Base-by-base conservation (phyloP, 2,329 filamentous ascomycete genomes). In the Trichoderma koningiopsis region DNA sequence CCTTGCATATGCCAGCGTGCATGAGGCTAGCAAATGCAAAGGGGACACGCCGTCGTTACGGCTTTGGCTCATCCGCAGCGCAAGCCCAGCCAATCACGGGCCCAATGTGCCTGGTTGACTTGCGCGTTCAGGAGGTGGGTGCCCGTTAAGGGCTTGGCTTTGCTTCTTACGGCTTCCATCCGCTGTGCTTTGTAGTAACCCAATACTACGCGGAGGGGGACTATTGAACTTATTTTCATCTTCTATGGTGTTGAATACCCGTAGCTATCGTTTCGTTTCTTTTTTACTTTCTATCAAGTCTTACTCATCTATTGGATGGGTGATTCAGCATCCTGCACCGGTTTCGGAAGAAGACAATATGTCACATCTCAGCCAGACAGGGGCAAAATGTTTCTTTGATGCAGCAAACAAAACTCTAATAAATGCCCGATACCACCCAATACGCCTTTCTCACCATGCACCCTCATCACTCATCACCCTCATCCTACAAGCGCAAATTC, bases 21-120 rank as follows among this genome's bases (percentile, higher is more conserved):
- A 66, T 58, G 37, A 47, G 33, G 37, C 53, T 58, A 43, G 40
- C 29, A 61, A 24, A 37, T 49, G 43, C 37, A 37, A 67, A 43
- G 53, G 55, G 27, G 24, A 57, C 27, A 27, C 35, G 27, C 35
- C 53, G 63, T 35, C 63, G 63, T 43, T 49, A 35, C 55, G 63
- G 63, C 35, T 49, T 49, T 40, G 40, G 63, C 40, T 66, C 29
- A 19, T n/a, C 55, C 3, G 55, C 53, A 43, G 63, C 62, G 53
- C 62, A 40, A 57, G 35, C n/a, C 16, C 35, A 47, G 62, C 62
- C 62, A 65, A 65, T 57, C 52, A 65, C 27, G 22, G 27, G 31
- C 19, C 33, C 22, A 43, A 56, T 24, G 29, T 43, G 62, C 62
- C 52, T 65, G 27, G 55, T 57, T 57, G 55, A 57, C 55, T 57